Conservation (phyloP, 2,329 filamentous ascomycete genomes). For the Paecilomyces formosus region DNA sequence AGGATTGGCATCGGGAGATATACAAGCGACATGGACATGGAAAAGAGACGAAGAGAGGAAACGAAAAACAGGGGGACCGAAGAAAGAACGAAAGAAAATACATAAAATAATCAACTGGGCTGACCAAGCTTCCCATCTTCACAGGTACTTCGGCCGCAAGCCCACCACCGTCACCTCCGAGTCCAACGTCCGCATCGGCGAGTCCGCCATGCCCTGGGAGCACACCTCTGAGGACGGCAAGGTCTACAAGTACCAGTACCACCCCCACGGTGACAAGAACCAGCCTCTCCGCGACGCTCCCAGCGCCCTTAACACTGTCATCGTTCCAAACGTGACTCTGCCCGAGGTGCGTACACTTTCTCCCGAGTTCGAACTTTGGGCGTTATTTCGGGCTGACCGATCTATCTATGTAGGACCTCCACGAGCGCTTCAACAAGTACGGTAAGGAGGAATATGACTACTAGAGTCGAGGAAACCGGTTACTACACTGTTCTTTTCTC, state of each 20-base stretch:
- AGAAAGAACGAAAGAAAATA: not conserved
- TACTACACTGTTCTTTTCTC: not conserved
- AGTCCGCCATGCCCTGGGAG: constrained; percentile 88
- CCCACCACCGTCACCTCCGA: constrained; percentile 83
- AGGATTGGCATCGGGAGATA: not conserved
- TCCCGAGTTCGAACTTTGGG: not conserved
- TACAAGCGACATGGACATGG: too few species aligned
- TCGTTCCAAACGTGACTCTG: constrained; percentile 87
- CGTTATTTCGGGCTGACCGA: not conserved
- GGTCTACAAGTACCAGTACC: constrained; percentile 65
- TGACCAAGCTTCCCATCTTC: not conserved
- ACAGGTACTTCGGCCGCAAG: constrained; percentile 60
- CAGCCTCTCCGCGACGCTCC: constrained; percentile 79
- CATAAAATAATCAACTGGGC: not conserved
- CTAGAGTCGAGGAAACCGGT: constrained; percentile 10
- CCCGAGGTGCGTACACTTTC: constrained; percentile 65
- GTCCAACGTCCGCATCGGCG: constrained; percentile 63
- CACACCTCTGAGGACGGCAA: constrained; percentile 57
- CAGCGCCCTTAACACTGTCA: constrained; percentile 88
- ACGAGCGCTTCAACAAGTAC: constrained; percentile 99
- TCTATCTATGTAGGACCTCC: constrained; percentile 58
- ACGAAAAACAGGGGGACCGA: not conserved
- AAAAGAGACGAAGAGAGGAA: not conserved
- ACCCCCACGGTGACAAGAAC: constrained; percentile 75
- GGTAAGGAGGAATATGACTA: constrained; percentile 79